Base-by-base conservation (phyloP, 257 asterid species). In the Orobanche coerulescens region DNA sequence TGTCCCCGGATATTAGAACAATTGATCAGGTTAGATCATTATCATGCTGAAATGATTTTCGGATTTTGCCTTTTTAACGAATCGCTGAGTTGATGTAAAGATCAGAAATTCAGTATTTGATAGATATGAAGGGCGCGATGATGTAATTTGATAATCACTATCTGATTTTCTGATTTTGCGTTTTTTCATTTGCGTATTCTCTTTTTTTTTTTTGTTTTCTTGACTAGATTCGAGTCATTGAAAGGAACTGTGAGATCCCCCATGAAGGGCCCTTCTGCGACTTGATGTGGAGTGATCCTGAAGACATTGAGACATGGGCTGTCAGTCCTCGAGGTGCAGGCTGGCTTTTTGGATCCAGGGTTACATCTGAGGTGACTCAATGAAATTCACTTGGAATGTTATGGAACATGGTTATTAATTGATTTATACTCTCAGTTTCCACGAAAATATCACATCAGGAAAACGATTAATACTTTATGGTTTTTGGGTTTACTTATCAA, bases 281-380 rank as follows among this genome's bases (percentile, higher is more conserved):
- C 80, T 88, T 93, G 40, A 93, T 93, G 98, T 93, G 98, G 98
- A 93, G 98, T 83, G 98, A 93, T 68, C 98, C 98, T 33, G 98
- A 93, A 81, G 98, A 93, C 70, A 93, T 93, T 60, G 98, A 93
- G 75, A 93, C 97, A 31, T 93, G 98, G 98, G 95, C 98, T 24
- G 98, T 93, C 33, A 93, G 98, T 73, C 98, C 98, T 20, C 85
- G 98, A 63, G 98, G 98, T 67, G 98, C 98, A 60, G 98, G 98
- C 60, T 93, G 98, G 98, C 95, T 93, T 56, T 93, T 89, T 78
- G 97, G 98, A 23, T 93, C 98, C 59, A 78, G 97, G 76, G 98
- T 92, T 51, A 93, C 98, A 51, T 61, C 96, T 70, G 98, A 93
- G 95, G 98, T 84, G 66, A 69, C 74, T 34, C 22, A 31, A 30